These are phyloP conservation scores for Powellomyces hirtus DNA, from an alignment of 192 early-diverging fungal genomes.

Conservation along the genomic window DNA sequence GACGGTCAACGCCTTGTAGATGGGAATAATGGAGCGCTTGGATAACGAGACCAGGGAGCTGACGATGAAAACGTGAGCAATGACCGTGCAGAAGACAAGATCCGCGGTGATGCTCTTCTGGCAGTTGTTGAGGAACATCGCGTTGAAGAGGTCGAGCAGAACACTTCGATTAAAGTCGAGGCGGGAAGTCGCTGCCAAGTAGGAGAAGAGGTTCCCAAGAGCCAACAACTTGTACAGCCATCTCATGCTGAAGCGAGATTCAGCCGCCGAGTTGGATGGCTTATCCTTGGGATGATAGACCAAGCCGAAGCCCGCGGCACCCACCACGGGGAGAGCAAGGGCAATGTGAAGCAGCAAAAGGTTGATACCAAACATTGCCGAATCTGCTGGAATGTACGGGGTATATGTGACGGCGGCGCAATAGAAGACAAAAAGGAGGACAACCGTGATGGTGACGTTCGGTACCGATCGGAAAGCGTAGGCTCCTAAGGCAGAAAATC, in stretches of 20 bases:
- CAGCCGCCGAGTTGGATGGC: neutral
- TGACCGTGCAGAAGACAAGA: constrained; percentile 14
- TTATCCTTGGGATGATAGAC: constrained; percentile 5
- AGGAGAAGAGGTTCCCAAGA: constrained; percentile 8
- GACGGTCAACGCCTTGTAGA: neutral
- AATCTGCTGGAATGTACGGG: constrained; percentile 14
- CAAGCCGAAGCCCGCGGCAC: constrained; percentile 15
- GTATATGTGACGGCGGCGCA: constrained; percentile 7
- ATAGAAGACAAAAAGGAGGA: neutral
- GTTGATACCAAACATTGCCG: constrained; percentile 21
- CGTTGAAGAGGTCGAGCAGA: neutral
- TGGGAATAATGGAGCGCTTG: neutral
- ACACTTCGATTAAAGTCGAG: neutral
- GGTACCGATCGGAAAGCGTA: constrained; percentile 1
- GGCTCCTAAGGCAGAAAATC: neutral
- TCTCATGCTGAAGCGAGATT: neutral
- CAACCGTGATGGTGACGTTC: constrained; percentile 7
- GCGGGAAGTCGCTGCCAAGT: neutral
- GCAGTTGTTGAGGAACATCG: constrained; percentile 11
- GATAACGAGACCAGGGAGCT: neutral
- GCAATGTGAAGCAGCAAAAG: constrained; percentile 19
- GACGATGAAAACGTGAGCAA: constrained; percentile 15
- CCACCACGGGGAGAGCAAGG: constrained; percentile 15
- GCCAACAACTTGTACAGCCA: constrained; percentile 22
- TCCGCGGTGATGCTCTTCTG: constrained; percentile 27